These are phyloP conservation scores for Nannochloris sp. DNA, from an alignment of 139 green algal species.

Conservation along the genomic window DNA sequence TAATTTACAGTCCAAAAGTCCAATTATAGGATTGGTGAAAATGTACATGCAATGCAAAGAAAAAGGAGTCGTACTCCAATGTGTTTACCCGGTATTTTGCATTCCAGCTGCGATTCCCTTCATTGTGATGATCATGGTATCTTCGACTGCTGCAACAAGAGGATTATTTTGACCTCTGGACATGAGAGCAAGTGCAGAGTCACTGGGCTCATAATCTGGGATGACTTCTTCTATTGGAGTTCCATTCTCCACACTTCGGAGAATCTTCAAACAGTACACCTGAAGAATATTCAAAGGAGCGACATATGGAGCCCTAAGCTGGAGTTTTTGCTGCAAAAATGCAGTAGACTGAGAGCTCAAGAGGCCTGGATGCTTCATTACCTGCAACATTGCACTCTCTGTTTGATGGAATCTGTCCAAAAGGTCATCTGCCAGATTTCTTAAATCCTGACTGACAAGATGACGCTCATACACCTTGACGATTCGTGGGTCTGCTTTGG, in stretches of 20 bases:
- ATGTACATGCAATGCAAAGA: background rate
- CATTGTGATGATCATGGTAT: conserved; percentile 74
- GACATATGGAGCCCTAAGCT: conserved; percentile 83
- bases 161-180: conserved; percentile 11
- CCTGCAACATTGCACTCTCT: conserved; percentile 39
- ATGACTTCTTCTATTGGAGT: conserved; percentile 13
- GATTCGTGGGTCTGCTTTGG: conserved; percentile 88
- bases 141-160: conserved; percentile 34
- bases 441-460: conserved; percentile 41
- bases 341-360: conserved; percentile 57
- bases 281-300: conserved; percentile 92
- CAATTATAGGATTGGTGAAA: background rate
- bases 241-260: conserved; percentile 31
- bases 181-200: conserved; percentile 27
- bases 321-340: conserved; percentile 69
- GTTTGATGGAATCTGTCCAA: conserved; percentile 43
- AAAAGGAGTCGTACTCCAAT: background rate
- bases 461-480: conserved; percentile 36
- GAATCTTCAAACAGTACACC: conserved; percentile 45
- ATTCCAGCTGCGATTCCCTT: conserved; percentile 96
- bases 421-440: conserved; percentile 57
- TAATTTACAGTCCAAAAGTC: no score
- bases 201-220: conserved; percentile 12
- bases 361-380: conserved; percentile 54
- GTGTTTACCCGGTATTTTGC: conserved; percentile 90